Conservation (phyloP, 495 filamentous ascomycete species). For the Pyrenopolyporus hunteri region DNA sequence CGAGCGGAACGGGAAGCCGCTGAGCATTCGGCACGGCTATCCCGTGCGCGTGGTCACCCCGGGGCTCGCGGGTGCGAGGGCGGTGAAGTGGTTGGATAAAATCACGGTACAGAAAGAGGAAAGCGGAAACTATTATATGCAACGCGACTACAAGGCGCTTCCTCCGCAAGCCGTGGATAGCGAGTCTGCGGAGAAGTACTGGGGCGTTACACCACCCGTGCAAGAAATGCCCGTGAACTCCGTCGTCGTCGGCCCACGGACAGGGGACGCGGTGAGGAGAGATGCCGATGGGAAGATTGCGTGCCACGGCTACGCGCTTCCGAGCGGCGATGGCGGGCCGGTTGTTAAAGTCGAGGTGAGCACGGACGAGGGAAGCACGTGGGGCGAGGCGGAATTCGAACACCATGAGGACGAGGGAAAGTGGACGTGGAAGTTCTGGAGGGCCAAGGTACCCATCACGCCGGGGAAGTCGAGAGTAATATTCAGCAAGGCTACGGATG, state of each 20-base stretch:
- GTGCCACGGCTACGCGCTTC: conserved; percentile 9
- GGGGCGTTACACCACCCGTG: conserved; percentile 56
- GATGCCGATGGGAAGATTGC: not conserved
- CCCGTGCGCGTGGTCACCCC: conserved; percentile 63
- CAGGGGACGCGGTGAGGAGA: conserved; percentile 6
- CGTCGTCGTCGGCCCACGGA: conserved; percentile 51
- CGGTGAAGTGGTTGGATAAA: conserved; percentile 65
- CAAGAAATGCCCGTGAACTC: conserved; percentile 63
- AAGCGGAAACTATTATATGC: conserved; percentile 59
- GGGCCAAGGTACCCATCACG: not conserved
- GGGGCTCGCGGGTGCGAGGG: conserved; percentile 61
- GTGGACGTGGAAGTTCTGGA: conserved; percentile 59
- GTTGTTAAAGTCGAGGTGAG: conserved; percentile 53
- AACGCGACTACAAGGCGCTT: conserved; percentile 63
- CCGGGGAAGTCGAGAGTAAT: not conserved
- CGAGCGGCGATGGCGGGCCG: conserved; percentile 11
- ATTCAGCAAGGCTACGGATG: conserved; percentile 7
- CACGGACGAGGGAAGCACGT: conserved; percentile 55
- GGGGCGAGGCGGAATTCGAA: conserved; percentile 54
- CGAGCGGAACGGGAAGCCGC: conserved; percentile 57
- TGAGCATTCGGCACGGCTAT: conserved; percentile 60
- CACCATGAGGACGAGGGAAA: conserved; percentile 37
- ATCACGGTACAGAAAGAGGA: conserved; percentile 61
- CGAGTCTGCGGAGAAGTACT: conserved; percentile 55
- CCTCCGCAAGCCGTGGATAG: conserved; percentile 56